Conservation (phyloP, 225 moss, liverwort and hornwort species). For the Polytrichum formosum region DNA sequence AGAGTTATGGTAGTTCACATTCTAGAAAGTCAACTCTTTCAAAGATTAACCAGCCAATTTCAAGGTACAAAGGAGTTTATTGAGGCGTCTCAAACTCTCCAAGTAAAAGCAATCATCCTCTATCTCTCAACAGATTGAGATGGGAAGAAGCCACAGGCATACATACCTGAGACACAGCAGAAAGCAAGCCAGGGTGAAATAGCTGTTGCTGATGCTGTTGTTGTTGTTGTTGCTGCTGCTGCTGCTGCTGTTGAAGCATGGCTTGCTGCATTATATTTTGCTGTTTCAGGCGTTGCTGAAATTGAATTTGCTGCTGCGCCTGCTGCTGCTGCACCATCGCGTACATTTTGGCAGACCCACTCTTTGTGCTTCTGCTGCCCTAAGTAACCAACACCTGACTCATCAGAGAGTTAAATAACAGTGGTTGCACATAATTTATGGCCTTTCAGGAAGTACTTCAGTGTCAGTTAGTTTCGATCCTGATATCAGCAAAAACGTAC, state of each 20-base stretch:
- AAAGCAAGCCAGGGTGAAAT: constrained; percentile 58
- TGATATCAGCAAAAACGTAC: too few relatives aligned
- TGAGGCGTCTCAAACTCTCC: too few relatives aligned
- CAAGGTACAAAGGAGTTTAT: too few relatives aligned
- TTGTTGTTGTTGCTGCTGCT: constrained; percentile 51
- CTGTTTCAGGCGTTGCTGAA: constrained; percentile 88
- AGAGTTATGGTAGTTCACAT: too few relatives aligned
- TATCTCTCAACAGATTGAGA: too few relatives aligned
- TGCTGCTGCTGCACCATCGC: constrained; percentile 73
- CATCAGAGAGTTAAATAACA: constrained; percentile 1
- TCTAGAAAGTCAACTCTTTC: too few relatives aligned
- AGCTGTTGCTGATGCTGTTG: constrained; percentile 55
- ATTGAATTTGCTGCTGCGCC: constrained; percentile 71
- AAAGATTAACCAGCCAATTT: too few relatives aligned
- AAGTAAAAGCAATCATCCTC: too few relatives aligned
- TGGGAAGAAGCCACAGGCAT: not conserved
- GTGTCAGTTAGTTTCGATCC: too few relatives aligned
- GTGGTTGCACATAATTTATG: too few relatives aligned
- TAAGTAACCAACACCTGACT: constrained; percentile 39
- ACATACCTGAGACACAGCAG: constrained; percentile 61
- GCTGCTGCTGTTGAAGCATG: constrained; percentile 73
- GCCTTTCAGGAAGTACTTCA: too few relatives aligned
- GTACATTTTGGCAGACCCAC: constrained; percentile 64
- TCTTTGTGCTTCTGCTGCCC: constrained; percentile 32
- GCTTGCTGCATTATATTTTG: constrained; percentile 92